A percentile compares a stretch with the other conserved stretches of the same genome.
Evolutionary conservation across 148 eudicot genomes (phyloP).

Genomic region (Agrostemma githago): DNA sequence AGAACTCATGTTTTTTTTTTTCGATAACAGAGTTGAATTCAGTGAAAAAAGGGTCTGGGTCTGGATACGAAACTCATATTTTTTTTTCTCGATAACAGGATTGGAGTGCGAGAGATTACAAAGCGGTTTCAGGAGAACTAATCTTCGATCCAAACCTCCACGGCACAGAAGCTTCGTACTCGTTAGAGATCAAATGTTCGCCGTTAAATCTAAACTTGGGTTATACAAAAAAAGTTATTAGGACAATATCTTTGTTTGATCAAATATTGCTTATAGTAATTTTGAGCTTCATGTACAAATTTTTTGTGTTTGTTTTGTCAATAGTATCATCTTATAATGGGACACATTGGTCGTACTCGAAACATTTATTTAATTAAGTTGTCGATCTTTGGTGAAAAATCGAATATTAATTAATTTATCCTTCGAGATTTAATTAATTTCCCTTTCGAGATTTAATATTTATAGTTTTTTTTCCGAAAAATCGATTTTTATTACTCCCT

Average conservation of each 20-base stretch:
- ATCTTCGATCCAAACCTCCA: constrained; percentile 41
- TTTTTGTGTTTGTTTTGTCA: constrained; percentile 23
- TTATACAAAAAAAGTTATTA: constrained; percentile 31
- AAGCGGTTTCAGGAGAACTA: constrained; percentile 44
- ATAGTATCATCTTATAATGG: constrained; percentile 21
- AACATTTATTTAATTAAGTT: background rate
- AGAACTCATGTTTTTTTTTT: too few relatives aligned
- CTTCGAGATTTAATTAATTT: too few relatives aligned
- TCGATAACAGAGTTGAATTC: too few relatives aligned
- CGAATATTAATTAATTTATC: too few relatives aligned
- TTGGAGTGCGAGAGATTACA: constrained; percentile 54
- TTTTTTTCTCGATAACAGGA: constrained; percentile 30
- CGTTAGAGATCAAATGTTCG: constrained; percentile 60
- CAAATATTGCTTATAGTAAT: constrained; percentile 43
- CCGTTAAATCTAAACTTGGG: constrained; percentile 42
- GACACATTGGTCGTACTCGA: constrained; percentile 18
- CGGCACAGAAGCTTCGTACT: constrained; percentile 39
- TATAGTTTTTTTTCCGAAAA: too few relatives aligned
- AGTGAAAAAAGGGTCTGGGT: too few relatives aligned
- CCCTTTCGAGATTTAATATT: too few relatives aligned
- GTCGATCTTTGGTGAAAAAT: background rate
- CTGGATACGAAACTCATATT: too few relatives aligned
- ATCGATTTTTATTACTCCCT: too few relatives aligned
- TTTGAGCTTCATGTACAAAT: constrained; percentile 35
- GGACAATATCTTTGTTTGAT: constrained; percentile 47